Evolutionary conservation across 2,329 filamentous ascomycete genomes (phyloP), one percentile per base, ranked within the genome.

Genomic region (Arthrinium phaeospermum): DNA sequence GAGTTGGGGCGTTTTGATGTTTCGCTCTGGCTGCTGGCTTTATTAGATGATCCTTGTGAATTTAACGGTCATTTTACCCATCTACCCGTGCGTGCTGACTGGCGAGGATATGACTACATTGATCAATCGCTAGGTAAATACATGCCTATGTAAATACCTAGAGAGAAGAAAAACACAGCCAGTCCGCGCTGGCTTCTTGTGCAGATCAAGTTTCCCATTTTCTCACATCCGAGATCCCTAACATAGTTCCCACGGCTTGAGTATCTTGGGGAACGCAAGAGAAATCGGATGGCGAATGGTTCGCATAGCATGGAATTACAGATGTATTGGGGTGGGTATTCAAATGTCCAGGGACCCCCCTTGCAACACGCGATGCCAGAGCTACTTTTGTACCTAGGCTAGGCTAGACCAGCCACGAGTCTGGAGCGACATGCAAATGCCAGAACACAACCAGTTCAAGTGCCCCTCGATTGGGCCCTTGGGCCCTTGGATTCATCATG

Each of bases 1-100:
- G 57, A n/a, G 57, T 64, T 24, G 34, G 57, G 57, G 57, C 57
- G 57, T 41, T 37, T 64, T 64, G 57, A 64, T 64, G 57, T 64
- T 64, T 64, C 57, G 57, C 34, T 64, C 57, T 64, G 57, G 57
- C 57, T 37, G 37, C 57, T 64, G 57, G 57, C 57, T 37, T n/a
- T 64, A 64, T n/a, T 41, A 64, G 34, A 41, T 24, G 57, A 64
- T 37, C 57, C 57, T 64, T 64, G 34, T 41, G 34, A 10, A 10
- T 34, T n/a, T 64, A 64, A 64, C 57, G 57, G 57, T 64, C 34
- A 64, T 64, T 64, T 64, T 41, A 64, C 57, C 57, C 57, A 64
- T 64, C 57, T 41, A 64, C 57, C 57, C 57, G 34, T 64, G 57
- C 57, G 57, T 19, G 57, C 41, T 37, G 57, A 64, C 57, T 5